Percentiles rank a stretch among this genome's conserved stretches.
These are phyloP conservation scores for Chlorella ohadii DNA, from an alignment of 139 green algal genomes.

Conservation along the genomic window DNA sequence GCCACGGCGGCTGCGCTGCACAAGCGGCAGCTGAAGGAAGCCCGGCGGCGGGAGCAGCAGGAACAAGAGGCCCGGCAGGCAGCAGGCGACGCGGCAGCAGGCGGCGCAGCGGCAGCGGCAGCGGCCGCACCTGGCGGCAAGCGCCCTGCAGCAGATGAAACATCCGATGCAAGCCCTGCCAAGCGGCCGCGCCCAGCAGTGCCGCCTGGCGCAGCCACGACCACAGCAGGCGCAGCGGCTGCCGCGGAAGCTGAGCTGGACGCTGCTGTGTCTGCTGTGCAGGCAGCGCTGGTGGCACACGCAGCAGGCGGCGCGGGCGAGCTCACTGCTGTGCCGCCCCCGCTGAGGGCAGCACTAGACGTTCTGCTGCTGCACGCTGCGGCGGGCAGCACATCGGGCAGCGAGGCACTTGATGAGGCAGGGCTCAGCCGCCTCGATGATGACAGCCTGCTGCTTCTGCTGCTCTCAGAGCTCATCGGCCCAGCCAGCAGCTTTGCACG, in stretches of 20 bases:
- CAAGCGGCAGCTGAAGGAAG: background rate
- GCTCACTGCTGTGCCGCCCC: background rate
- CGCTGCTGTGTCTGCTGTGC: background rate
- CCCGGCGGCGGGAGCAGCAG: background rate
- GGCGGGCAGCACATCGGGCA: background rate
- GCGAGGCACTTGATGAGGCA: background rate
- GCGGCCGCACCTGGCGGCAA: background rate
- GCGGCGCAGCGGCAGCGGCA: background rate
- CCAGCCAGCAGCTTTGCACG: constrained; percentile 13
- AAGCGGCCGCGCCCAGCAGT: constrained; percentile 1
- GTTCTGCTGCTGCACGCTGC: background rate
- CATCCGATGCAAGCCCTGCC: no score
- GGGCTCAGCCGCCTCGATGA: background rate
- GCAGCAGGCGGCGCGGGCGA: background rate
- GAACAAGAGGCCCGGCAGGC: background rate
- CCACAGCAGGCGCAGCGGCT: no score
- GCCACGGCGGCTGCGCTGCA: background rate
- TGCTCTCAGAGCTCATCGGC: background rate
- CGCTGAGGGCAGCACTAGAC: background rate
- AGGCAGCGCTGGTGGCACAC: background rate
- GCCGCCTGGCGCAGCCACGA: background rate
- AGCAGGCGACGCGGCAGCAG: background rate
- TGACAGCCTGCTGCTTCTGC: constrained; percentile 17
- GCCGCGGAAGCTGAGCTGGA: constrained; percentile 3
- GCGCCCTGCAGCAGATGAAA: background rate